Conservation (phyloP, 805 yeast species). For the Jamesozyma rosinii region DNA sequence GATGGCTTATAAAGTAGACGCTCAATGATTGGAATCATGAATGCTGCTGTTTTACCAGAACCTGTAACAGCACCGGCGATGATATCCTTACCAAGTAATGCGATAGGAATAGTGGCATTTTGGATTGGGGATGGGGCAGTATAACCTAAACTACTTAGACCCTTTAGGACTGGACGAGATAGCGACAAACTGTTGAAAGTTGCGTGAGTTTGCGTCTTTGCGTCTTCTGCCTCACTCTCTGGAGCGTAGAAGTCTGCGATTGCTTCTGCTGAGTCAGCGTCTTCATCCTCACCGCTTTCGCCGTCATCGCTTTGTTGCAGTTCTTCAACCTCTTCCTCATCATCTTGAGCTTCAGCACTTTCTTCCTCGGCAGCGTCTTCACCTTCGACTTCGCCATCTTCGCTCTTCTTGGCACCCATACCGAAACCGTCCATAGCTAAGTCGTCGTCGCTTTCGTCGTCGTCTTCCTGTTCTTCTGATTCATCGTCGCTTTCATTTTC, state of each 20-base stretch:
- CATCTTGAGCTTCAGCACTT: constrained; percentile 26
- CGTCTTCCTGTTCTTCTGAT: constrained; percentile 27
- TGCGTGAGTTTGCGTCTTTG: constrained; percentile 44
- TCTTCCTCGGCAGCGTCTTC: constrained; percentile 24
- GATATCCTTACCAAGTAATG: constrained; percentile 85
- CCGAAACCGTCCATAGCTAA: constrained; percentile 34
- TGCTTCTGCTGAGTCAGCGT: constrained; percentile 56
- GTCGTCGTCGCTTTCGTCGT: constrained; percentile 26
- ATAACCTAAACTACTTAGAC: constrained; percentile 72
- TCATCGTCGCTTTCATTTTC: constrained; percentile 32
- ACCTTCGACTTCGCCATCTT: constrained; percentile 23
- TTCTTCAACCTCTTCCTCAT: constrained; percentile 12
- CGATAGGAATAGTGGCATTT: constrained; percentile 86
- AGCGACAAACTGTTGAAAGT: constrained; percentile 70
- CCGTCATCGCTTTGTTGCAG: constrained; percentile 28
- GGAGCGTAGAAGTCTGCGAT: constrained; percentile 69
- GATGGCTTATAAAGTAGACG: constrained; percentile 83
- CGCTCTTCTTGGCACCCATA: constrained; percentile 27
- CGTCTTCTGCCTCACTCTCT: constrained; percentile 43
- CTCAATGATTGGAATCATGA: constrained; percentile 90
- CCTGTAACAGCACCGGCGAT: constrained; percentile 99
- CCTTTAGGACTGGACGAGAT: constrained; percentile 85
- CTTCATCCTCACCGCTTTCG: constrained; percentile 21
- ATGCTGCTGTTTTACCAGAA: constrained; percentile 98
- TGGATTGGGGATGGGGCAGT: constrained; percentile 90